Evolutionary conservation across 495 filamentous ascomycete genomes (phyloP).

Genomic region (Penicillium subrubescens): DNA sequence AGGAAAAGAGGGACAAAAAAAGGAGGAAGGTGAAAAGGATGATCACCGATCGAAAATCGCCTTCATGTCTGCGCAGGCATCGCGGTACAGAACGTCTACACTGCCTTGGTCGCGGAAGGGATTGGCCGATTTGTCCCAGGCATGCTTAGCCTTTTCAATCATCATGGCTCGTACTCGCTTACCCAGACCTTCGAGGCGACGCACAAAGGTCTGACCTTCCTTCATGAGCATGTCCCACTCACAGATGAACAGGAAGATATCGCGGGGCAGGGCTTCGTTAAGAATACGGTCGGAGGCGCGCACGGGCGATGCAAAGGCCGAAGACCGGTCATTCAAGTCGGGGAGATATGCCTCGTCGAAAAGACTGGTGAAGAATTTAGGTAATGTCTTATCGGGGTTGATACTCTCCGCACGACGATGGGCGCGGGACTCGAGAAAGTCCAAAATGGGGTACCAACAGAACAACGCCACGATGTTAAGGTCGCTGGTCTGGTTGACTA

Average conservation of each 20-base stretch:
- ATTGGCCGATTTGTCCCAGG: constrained; percentile 86
- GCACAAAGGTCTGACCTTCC: constrained; percentile 71
- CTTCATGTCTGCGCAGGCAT: constrained; percentile 50
- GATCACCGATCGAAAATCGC: constrained; percentile 41
- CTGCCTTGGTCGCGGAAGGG: constrained; percentile 60
- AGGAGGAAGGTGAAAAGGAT: background rate
- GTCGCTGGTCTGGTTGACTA: constrained; percentile 38
- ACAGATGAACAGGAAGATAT: constrained; percentile 76
- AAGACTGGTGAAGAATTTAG: constrained; percentile 73
- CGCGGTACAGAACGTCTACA: constrained; percentile 44
- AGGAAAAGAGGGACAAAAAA: background rate
- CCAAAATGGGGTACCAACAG: constrained; percentile 82
- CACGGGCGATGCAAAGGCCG: constrained; percentile 66
- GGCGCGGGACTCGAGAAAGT: constrained; percentile 75
- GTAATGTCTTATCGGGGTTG: constrained; percentile 72
- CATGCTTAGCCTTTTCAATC: constrained; percentile 74
- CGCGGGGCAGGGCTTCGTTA: constrained; percentile 54
- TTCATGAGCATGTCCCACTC: constrained; percentile 89
- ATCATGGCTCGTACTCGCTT: constrained; percentile 71
- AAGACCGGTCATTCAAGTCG: constrained; percentile 47
- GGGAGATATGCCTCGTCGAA: constrained; percentile 84
- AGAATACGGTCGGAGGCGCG: constrained; percentile 58
- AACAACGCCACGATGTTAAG: constrained; percentile 59
- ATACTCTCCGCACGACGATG: constrained; percentile 67
- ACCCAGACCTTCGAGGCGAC: constrained; percentile 60